Conservation (phyloP, 1,284 basidiomycete species). For the Cutaneotrichosporon dermatis region DNA sequence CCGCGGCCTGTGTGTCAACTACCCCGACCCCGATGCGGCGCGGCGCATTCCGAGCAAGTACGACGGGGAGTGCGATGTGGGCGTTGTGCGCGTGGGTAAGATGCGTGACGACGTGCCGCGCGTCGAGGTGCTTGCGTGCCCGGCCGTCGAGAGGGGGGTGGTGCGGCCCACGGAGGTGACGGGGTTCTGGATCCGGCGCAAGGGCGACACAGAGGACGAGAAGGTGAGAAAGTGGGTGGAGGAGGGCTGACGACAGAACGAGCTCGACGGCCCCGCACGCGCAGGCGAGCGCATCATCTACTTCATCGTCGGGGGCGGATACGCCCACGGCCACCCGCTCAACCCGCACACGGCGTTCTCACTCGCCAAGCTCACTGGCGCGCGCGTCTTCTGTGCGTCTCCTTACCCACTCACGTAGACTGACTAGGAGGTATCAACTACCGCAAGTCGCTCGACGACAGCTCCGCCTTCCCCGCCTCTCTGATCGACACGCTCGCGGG, state of each 20-base stretch:
- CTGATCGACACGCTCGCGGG: constrained; percentile 14
- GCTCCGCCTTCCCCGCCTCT: constrained; percentile 10
- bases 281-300: constrained; percentile 10
- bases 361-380: constrained; percentile 2
- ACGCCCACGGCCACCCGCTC: constrained; percentile 13
- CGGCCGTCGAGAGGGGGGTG: neutral
- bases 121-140: neutral
- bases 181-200: constrained; percentile 2
- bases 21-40: neutral
- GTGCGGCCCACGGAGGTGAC: neutral
- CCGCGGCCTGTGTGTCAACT: constrained; percentile 2
- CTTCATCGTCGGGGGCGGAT: constrained; percentile 17
- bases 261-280: neutral
- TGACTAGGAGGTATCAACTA: constrained; percentile 14
- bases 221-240: neutral
- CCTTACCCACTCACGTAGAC: neutral
- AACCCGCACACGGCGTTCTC: constrained; percentile 8
- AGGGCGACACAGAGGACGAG: neutral
- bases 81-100: neutral
- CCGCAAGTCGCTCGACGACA: constrained; percentile 15
- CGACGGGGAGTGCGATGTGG: constrained; percentile 1
- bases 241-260: neutral
- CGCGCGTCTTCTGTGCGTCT: constrained; percentile 4
- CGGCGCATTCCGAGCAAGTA: neutral
- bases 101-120: neutral